These are phyloP conservation scores for Fusarium sublunatum DNA, from an alignment of 2,329 filamentous ascomycete genomes.

Conservation along the genomic window DNA sequence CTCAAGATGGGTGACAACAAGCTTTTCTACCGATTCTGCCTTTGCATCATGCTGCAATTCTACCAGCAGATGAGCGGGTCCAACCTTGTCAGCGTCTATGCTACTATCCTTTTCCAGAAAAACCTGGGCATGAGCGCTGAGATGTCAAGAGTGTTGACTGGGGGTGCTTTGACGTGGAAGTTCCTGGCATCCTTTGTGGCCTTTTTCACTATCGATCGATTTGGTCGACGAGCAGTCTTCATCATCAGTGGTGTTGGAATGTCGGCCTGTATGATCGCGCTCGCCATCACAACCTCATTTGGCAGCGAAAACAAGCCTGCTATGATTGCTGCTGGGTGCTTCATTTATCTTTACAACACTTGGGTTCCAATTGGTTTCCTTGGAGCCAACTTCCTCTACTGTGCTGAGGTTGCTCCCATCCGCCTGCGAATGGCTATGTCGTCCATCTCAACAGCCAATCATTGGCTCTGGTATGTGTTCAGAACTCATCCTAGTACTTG, in stretches of 20 bases:
- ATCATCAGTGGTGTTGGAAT: conserved; percentile 45
- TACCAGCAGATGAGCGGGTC: conserved; percentile 47
- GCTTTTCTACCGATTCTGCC: conserved; percentile 58
- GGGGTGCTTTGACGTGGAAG: conserved; percentile 49
- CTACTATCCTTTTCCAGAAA: conserved; percentile 47
- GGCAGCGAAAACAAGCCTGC: conserved; percentile 37
- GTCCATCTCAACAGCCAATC: conserved; percentile 63
- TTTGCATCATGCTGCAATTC: conserved; percentile 50
- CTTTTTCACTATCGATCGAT: conserved; percentile 47
- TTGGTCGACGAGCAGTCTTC: conserved; percentile 44
- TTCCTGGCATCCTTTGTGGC: conserved; percentile 47
- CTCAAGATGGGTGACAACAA: conserved; percentile 62
- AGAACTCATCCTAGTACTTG: conserved; percentile 41
- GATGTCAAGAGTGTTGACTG: conserved; percentile 42
- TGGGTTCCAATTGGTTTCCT: conserved; percentile 74
- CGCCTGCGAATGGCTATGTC: conserved; percentile 58
- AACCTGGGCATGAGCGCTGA: conserved; percentile 40
- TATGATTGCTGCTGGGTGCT: conserved; percentile 48
- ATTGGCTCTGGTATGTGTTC: conserved; percentile 45
- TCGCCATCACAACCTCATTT: conserved; percentile 44
- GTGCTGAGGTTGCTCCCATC: conserved; percentile 64
- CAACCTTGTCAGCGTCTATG: conserved; percentile 48
- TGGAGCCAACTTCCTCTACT: conserved; percentile 70
- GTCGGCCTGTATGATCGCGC: conserved; percentile 44
- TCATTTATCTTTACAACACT: conserved; percentile 75